Conservation (phyloP, 345 rosid species). For the Salix suchowensis region DNA sequence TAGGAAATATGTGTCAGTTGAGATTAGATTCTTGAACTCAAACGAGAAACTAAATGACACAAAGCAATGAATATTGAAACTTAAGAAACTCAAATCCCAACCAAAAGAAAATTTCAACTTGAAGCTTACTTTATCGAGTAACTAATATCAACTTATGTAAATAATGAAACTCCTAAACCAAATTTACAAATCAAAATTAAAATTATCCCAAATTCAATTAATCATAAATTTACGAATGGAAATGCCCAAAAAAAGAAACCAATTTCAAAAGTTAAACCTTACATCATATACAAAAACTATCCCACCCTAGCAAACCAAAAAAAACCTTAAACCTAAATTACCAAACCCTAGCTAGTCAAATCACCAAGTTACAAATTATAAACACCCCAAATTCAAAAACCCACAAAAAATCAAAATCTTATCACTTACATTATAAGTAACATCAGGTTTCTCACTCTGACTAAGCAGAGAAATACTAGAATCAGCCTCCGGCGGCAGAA, state of each 20-base stretch:
- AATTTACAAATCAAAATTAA: neutral
- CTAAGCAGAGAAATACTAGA: slow-evolving; percentile 93
- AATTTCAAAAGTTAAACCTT: neutral
- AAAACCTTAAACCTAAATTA: neutral
- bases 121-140: neutral
- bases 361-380: neutral
- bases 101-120: neutral
- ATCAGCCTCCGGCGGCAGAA: slow-evolving; percentile 96
- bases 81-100: neutral
- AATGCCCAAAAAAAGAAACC: neutral
- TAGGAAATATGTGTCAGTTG: neutral
- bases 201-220: neutral
- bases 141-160: neutral
- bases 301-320: neutral
- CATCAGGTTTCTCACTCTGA: slow-evolving; percentile 98
- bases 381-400: neutral
- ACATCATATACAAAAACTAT: no score
- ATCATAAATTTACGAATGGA: no score
- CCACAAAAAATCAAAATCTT: neutral
- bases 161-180: neutral
- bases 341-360: neutral
- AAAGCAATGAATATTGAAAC: neutral
- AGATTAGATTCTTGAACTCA: neutral
- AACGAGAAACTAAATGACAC: neutral
- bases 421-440: slow-evolving; percentile 65